phyloP scores from a whole-genome alignment of 1,139 yeast genomes.

The Yamadazyma taylorii region DNA sequence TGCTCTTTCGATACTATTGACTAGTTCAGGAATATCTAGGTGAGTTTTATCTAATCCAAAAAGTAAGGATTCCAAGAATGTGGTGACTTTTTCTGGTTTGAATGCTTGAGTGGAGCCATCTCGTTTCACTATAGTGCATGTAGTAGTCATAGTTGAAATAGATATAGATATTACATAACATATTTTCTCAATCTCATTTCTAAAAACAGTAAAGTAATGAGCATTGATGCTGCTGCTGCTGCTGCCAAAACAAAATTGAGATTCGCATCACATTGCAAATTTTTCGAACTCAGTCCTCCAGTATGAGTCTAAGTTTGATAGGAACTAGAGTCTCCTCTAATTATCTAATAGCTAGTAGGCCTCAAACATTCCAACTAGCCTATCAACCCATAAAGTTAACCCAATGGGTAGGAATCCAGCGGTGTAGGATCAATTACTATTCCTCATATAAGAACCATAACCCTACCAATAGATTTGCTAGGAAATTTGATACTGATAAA shows the following conservation, averaged over 20 bases:
- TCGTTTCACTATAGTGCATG: slow-evolving; percentile 3
- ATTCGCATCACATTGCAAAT: slow-evolving; percentile 4
- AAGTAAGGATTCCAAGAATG: slow-evolving; percentile 18
- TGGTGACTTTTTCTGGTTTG: slow-evolving; percentile 15
- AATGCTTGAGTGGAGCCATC: slow-evolving; percentile 14
- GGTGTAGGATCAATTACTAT: background rate
- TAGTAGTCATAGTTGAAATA: background rate
- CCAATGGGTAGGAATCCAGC: too few species aligned
- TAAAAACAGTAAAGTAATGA: background rate
- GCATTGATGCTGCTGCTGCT: background rate
- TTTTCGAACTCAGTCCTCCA: background rate
- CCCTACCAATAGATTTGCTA: slow-evolving; percentile 9
- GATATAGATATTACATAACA: background rate
- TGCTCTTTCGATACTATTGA: slow-evolving; percentile 22
- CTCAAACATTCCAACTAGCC: background rate
- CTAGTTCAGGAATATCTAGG: slow-evolving; percentile 23
- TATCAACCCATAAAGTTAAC: too few species aligned
- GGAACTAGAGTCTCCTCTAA: too few species aligned
- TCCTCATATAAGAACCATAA: too few species aligned
- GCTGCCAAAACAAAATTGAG: too few species aligned
- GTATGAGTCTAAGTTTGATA: background rate
- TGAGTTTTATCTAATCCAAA: slow-evolving; percentile 21
- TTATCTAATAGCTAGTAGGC: too few species aligned
- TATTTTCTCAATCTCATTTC: too few species aligned
- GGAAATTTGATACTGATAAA: slow-evolving; percentile 5